Percentiles rank a stretch among this genome's conserved stretches.
These are phyloP conservation scores for Aspergillus hortae DNA, from an alignment of 2,329 filamentous ascomycete species.

Conservation along the genomic window DNA sequence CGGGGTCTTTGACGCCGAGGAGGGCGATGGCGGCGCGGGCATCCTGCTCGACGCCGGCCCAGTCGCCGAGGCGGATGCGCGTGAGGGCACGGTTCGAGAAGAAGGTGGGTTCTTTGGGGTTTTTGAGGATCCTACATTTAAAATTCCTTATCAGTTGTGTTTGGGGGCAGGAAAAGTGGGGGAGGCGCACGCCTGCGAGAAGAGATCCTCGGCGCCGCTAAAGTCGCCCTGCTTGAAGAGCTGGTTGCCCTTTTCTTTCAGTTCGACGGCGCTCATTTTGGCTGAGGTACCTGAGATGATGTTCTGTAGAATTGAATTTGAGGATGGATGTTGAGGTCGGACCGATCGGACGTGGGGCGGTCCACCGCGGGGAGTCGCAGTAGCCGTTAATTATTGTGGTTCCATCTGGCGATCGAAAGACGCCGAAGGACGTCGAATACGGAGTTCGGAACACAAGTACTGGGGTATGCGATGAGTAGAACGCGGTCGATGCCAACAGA, in stretches of 20 bases:
- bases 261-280: slow-evolving; percentile 31
- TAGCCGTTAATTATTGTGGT: background rate
- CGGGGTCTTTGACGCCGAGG: slow-evolving; percentile 45
- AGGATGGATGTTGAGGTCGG: background rate
- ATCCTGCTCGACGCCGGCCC: slow-evolving; percentile 72
- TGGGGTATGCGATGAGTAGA: slow-evolving; percentile 16
- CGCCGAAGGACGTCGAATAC: background rate
- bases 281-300: slow-evolving; percentile 13
- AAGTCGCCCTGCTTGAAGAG: slow-evolving; percentile 45
- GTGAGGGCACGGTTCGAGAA: slow-evolving; percentile 90
- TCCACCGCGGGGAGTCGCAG: background rate
- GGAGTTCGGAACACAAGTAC: no score
- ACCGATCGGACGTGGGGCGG: background rate
- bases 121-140: slow-evolving; percentile 64
- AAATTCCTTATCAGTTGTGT: no score
- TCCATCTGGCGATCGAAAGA: background rate
- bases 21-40: slow-evolving; percentile 72
- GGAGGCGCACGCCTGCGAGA: slow-evolving; percentile 35
- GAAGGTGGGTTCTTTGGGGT: slow-evolving; percentile 71
- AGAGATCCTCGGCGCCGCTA: slow-evolving; percentile 44
- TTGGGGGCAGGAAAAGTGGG: no score
- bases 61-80: slow-evolving; percentile 69
- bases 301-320: background rate
- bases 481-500: slow-evolving; percentile 34
- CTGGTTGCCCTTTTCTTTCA: slow-evolving; percentile 45